Conservation (phyloP, 331 rosid genomes). For the Malus hybrid region DNA sequence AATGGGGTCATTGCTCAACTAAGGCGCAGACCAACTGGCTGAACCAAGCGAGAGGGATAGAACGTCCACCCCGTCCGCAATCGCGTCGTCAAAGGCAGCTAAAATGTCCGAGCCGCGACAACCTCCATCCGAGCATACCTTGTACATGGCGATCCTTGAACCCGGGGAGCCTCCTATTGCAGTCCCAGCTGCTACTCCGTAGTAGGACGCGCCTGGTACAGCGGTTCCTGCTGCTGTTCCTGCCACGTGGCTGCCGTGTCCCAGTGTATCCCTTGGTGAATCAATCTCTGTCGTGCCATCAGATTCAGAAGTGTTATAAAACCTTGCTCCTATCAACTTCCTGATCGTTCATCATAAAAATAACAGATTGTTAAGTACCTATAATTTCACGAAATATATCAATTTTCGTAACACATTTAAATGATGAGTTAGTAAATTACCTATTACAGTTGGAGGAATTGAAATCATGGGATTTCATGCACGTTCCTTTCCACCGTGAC, state of each 20-base stretch:
- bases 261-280: slow-evolving; percentile 43
- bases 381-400: not conserved
- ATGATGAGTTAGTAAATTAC: slow-evolving; percentile 8
- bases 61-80: slow-evolving; percentile 68
- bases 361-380: not conserved
- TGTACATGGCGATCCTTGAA: slow-evolving; percentile 69
- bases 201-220: slow-evolving; percentile 52
- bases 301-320: slow-evolving; percentile 17
- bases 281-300: not conserved
- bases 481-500: slow-evolving; percentile 65
- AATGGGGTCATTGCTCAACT: slow-evolving; percentile 39
- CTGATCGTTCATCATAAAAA: slow-evolving; percentile 15
- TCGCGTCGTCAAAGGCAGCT: slow-evolving; percentile 70
- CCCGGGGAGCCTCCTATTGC: slow-evolving; percentile 77
- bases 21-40: not conserved
- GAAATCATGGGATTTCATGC: slow-evolving; percentile 57
- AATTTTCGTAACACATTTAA: not conserved
- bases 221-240: slow-evolving; percentile 64
- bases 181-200: slow-evolving; percentile 56
- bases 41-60: slow-evolving; percentile 71
- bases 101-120: slow-evolving; percentile 58
- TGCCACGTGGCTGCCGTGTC: slow-evolving; percentile 87
- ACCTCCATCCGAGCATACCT: slow-evolving; percentile 43
- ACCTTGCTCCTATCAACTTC: slow-evolving; percentile 84
- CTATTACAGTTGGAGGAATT: slow-evolving; percentile 64